Conservation (phyloP, 768 basidiomycete species). For the Mycena amicta region DNA sequence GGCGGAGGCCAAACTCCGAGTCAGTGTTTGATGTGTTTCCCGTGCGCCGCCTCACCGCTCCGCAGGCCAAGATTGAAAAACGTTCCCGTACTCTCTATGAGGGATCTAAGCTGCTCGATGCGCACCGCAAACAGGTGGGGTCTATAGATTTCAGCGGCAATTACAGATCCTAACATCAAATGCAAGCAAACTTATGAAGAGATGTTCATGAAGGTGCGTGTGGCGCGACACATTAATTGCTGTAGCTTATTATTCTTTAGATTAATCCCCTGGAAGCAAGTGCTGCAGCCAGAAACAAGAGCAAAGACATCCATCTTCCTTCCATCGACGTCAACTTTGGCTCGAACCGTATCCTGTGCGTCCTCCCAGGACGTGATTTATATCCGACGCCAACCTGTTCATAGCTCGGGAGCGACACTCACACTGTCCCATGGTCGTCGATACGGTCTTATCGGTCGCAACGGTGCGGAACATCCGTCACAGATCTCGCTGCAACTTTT, state of each 20-base stretch:
- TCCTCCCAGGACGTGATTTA: neutral
- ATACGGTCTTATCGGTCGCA: conserved; percentile 90
- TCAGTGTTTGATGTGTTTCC: conserved; percentile 26
- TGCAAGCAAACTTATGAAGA: conserved; percentile 96
- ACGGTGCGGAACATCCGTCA: conserved; percentile 47
- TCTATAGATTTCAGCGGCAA: conserved; percentile 3
- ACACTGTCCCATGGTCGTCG: conserved; percentile 88
- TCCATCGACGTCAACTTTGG: conserved; percentile 96
- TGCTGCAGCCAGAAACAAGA: conserved; percentile 84
- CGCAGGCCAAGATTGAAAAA: conserved; percentile 94
- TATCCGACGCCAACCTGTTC: conserved; percentile 7
- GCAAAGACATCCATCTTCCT: conserved; percentile 93
- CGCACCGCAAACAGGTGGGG: conserved; percentile 83
- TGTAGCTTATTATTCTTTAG: conserved; percentile 35
- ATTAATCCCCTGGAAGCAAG: conserved; percentile 91
- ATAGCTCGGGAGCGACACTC: conserved; percentile 79
- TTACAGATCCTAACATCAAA: neutral
- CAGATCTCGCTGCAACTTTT: neutral
- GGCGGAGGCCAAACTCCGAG: conserved; percentile 94
- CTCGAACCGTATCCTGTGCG: conserved; percentile 89
- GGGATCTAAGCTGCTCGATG: conserved; percentile 92
- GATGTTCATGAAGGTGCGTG: conserved; percentile 90
- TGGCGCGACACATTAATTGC: neutral
- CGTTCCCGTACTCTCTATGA: conserved; percentile 93
- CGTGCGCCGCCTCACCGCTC: conserved; percentile 5